Conservation (phyloP, 257 asterid genomes). For the Dorcoceras hygrometricum region DNA sequence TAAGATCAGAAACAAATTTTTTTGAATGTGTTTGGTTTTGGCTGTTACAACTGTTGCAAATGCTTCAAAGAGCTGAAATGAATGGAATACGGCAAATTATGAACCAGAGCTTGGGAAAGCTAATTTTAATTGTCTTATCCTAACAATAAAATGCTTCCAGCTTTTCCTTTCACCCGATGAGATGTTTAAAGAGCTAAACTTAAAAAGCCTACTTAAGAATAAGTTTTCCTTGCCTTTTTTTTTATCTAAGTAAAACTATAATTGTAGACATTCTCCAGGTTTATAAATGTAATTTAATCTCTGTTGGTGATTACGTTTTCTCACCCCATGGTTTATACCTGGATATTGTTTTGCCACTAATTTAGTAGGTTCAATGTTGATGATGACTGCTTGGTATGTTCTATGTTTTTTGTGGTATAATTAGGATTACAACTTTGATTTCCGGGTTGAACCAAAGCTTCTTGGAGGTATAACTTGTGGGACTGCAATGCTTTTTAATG, state of each 20-base stretch:
- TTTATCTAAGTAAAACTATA: background rate
- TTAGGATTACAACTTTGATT: slow-evolving; percentile 4
- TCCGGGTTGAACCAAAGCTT: background rate
- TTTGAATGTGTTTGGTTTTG: too few species aligned
- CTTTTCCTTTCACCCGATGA: too few species aligned
- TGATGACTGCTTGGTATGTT: background rate
- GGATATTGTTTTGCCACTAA: background rate
- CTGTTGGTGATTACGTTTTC: background rate
- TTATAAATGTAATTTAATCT: too few species aligned
- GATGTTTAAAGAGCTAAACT: too few species aligned
- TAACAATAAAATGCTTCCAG: too few species aligned
- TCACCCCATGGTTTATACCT: background rate
- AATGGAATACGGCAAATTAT: too few species aligned
- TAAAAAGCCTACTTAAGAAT: background rate
- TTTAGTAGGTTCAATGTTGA: slow-evolving; percentile 8
- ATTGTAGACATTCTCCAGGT: background rate
- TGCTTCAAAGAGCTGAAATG: too few species aligned
- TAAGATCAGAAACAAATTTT: too few species aligned
- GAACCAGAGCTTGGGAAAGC: too few species aligned
- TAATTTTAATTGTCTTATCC: too few species aligned
- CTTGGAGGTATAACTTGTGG: slow-evolving; percentile 7
- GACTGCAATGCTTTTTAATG: background rate
- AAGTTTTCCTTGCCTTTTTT: background rate
- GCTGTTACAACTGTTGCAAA: too few species aligned
- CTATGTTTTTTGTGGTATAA: background rate